Evolutionary conservation across 2,329 filamentous ascomycete genomes (phyloP).

Genomic region (Knoxdaviesia proteae): DNA sequence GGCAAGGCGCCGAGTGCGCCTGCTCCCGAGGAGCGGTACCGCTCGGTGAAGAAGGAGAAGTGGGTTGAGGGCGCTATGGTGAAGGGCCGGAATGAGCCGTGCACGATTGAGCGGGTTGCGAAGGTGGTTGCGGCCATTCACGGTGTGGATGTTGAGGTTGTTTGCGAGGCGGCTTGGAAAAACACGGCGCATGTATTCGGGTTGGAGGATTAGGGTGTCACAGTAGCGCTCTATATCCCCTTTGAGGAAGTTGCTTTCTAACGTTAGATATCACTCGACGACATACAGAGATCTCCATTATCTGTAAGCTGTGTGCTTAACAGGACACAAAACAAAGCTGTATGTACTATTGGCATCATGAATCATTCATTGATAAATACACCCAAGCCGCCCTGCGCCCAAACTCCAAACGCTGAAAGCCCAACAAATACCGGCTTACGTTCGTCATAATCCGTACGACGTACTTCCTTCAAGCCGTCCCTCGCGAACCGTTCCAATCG

Average conservation of each 20-base stretch:
- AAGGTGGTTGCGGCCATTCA: conserved; percentile 76
- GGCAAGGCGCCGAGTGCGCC: conserved; percentile 37
- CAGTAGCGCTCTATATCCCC: too few relatives aligned
- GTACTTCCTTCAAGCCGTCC: conserved; percentile 41
- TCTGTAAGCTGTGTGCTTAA: too few relatives aligned
- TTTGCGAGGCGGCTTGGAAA: conserved; percentile 68
- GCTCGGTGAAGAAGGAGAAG: conserved; percentile 86
- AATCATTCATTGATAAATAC: too few relatives aligned
- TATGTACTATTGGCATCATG: too few relatives aligned
- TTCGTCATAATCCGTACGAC: too few relatives aligned
- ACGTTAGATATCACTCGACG: too few relatives aligned
- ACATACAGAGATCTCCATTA: too few relatives aligned
- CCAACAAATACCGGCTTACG: too few relatives aligned
- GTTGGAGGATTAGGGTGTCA: conserved; percentile 25
- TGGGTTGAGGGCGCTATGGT: conserved; percentile 77
- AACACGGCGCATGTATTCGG: conserved; percentile 70
- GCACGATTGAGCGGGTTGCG: conserved; percentile 70
- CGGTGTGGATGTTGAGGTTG: conserved; percentile 54
- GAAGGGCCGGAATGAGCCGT: conserved; percentile 88
- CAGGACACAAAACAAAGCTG: too few relatives aligned
- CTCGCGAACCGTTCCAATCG: conserved; percentile 44
- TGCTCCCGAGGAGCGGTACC: conserved; percentile 52
- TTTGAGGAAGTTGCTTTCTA: too few relatives aligned
- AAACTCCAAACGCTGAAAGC: too few relatives aligned
- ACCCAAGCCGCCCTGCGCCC: too few relatives aligned